A percentile compares a stretch with the other conserved stretches of the same genome.
Evolutionary conservation across 352 stramenopile species (phyloP).

Genomic region (Phytophthora rubi): DNA sequence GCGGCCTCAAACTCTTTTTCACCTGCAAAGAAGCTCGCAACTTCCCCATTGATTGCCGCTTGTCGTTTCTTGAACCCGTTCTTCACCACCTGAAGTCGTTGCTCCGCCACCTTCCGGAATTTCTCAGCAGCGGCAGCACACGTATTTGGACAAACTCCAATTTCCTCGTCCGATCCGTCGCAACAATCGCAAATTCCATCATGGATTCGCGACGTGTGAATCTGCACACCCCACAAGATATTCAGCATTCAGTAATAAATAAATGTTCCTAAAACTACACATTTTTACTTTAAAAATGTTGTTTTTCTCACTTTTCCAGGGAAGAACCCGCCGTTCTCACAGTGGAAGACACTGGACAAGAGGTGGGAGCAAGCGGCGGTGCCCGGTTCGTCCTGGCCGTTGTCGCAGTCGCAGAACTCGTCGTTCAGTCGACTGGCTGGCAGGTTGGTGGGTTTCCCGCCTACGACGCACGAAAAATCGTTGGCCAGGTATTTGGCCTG

Average conservation of each 20-base stretch:
- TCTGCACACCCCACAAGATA: constrained; percentile 32
- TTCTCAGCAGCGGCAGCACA: constrained; percentile 48
- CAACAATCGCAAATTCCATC: constrained; percentile 98
- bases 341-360: constrained; percentile 64
- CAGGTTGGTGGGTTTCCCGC: constrained; percentile 41
- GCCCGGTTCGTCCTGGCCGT: constrained; percentile 88
- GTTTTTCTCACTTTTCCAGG: constrained; percentile 46
- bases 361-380: constrained; percentile 85
- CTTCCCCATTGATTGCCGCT: constrained; percentile 42
- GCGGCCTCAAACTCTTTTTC: constrained; percentile 35
- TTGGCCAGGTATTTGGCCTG: constrained; percentile 29
- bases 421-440: constrained; percentile 83
- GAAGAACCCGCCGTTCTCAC: constrained; percentile 72
- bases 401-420: constrained; percentile 94
- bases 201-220: constrained; percentile 86
- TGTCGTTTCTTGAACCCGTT: constrained; percentile 60
- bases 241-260: neutral
- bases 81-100: constrained; percentile 47
- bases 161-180: constrained; percentile 94
- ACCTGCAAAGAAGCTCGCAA: constrained; percentile 53
- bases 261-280: neutral
- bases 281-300: neutral
- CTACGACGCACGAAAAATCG: constrained; percentile 44
- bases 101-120: constrained; percentile 44
- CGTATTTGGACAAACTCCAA: constrained; percentile 49